Base-by-base conservation (phyloP, 2,329 filamentous ascomycete genomes). In the Alternaria sp. region DNA sequence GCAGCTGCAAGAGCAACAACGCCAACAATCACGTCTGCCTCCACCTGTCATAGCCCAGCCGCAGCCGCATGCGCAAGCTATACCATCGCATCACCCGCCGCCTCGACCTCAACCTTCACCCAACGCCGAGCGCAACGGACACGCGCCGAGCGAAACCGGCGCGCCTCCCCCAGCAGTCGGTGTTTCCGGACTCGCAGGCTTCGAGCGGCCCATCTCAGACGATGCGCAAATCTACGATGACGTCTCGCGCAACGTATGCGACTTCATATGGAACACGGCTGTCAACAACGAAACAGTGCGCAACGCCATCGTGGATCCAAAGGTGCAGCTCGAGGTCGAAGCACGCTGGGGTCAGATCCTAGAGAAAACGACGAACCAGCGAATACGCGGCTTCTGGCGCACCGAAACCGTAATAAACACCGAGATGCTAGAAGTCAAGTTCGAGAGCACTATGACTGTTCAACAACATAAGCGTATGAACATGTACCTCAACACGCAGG, bases 381-480 rank as follows among this genome's bases (percentile, higher is more conserved):
- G 85, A 10, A 80, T 94, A 10, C 87, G 88, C 6, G 84, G 95
- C 5, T 78, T 85, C 22, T 90, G 92, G 0, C 91, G 95, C 75
- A 90, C 87, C 49, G 82, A 79, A 53, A 74, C 72, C 46, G 70
- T 78, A 27, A 50, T 79, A 12, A 69, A 67, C 46, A 66, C 58
- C 11, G 60, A 67, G 10, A 59, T 59, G 4, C 41, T 69, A 44
- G 71, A 73, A n/a, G 66, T 71, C 45, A 74, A 73, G 0, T 99
- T 98, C 73, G 88, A 89, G 70, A 97, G 93, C 74, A 92, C 89
- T 63, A 97, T 98, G 94, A 94, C 91, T 5, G 88, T 93, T 82
- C 92, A 95, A 82, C 93, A 97, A 81, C 94, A 98, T 80, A 90
- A 90, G 71, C 83, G 83, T 20, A 89, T 94, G 81, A 99, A 99